phyloP scores from a whole-genome alignment of 805 yeast genomes.

The Yarrowia hollandica region DNA sequence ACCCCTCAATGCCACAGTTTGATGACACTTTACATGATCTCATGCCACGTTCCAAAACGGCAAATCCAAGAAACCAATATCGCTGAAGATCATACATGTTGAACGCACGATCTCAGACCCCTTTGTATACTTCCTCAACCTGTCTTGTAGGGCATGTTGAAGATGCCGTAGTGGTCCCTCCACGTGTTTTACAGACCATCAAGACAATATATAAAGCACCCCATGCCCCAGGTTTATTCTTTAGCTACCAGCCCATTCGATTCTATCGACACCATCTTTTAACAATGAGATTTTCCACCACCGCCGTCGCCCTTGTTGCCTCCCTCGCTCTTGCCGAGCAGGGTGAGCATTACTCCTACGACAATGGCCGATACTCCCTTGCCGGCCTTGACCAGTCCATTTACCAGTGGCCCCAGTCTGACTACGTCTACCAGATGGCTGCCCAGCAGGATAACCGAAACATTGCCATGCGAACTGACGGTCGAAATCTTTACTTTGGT shows the following conservation, averaged over 20 bases:
- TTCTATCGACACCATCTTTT: constrained; percentile 7
- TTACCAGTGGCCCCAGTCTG: constrained; percentile 28
- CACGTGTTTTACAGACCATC: too few relatives aligned
- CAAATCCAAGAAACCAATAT: not conserved
- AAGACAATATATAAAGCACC: not conserved
- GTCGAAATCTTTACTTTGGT: constrained; percentile 23
- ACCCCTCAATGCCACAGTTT: too few relatives aligned
- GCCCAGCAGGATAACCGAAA: constrained; percentile 14
- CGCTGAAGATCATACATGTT: too few relatives aligned
- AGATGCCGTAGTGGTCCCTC: too few relatives aligned
- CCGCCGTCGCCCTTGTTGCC: constrained; percentile 22
- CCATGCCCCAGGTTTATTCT: not conserved
- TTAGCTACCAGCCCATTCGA: constrained; percentile 15
- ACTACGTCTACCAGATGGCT: constrained; percentile 23
- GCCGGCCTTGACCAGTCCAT: constrained; percentile 3
- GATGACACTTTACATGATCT: too few relatives aligned
- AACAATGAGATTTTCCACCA: constrained; percentile 16
- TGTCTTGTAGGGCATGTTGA: not conserved
- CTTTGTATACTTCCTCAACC: not conserved
- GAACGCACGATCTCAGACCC: not conserved
- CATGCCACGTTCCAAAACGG: too few relatives aligned
- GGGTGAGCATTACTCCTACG: not conserved
- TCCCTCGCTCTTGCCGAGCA: constrained; percentile 11
- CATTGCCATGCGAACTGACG: constrained; percentile 20
- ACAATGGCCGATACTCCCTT: constrained; percentile 7